A percentile compares a stretch with the other conserved stretches of the same genome.
These are phyloP conservation scores for Flaveria brownii DNA, from an alignment of 129 eudicot species.

Conservation along the genomic window DNA sequence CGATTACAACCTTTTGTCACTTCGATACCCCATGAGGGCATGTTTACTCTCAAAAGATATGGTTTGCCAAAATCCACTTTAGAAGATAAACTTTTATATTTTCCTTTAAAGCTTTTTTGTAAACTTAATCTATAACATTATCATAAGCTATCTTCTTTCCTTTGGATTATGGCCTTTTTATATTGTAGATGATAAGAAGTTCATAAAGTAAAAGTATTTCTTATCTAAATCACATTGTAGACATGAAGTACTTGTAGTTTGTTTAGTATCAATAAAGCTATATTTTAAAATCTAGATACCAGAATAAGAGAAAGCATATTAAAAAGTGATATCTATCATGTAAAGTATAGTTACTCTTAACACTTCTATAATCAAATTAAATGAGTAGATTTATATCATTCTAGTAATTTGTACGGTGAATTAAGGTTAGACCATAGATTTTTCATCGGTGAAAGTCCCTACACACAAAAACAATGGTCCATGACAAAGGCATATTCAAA, in stretches of 20 bases:
- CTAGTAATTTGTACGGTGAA: neutral
- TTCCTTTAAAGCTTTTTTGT: conserved; percentile 14
- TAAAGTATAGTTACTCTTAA: neutral
- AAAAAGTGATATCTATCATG: neutral
- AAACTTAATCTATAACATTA: conserved; percentile 26
- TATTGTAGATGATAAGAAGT: conserved; percentile 15
- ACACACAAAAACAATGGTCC: conserved; percentile 24
- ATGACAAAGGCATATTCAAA: conserved; percentile 24
- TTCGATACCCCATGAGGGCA: conserved; percentile 21
- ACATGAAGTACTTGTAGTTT: neutral
- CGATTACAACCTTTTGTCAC: conserved; percentile 22
- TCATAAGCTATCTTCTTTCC: conserved; percentile 26
- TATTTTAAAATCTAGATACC: neutral
- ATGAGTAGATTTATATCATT: neutral
- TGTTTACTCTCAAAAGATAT: conserved; percentile 30
- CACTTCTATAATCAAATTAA: neutral
- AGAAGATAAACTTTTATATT: conserved; percentile 31
- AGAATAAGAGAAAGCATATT: neutral
- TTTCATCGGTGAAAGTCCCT: neutral
- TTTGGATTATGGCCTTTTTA: conserved; percentile 22
- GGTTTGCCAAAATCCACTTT: conserved; percentile 31
- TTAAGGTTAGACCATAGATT: conserved; percentile 14
- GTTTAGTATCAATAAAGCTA: neutral
- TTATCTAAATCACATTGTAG: neutral
- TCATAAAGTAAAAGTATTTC: neutral